Conservation (phyloP, 352 stramenopile species). For the Phytopythium chamaehyphon region DNA sequence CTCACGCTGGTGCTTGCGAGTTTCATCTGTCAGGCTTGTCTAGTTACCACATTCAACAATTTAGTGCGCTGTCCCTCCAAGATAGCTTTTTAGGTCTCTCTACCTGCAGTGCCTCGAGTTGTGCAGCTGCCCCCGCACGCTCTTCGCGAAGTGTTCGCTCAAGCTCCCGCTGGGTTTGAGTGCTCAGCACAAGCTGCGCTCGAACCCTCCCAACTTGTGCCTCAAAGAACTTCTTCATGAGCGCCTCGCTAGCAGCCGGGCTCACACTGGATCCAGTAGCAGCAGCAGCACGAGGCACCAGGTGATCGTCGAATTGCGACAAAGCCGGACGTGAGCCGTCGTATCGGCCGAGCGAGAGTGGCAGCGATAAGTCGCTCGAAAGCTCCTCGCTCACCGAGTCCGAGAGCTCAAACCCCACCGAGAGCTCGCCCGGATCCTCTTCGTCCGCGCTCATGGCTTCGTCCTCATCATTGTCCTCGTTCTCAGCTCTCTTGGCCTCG, state of each 20-base stretch:
- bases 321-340: slow-evolving; percentile 24
- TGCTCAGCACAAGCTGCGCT: slow-evolving; percentile 39
- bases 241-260: slow-evolving; percentile 9
- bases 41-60: too few species aligned
- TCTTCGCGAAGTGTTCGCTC: slow-evolving; percentile 50
- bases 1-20: slow-evolving; percentile 7
- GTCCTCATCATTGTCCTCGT: slow-evolving; percentile 16
- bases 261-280: neutral
- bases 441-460: slow-evolving; percentile 10
- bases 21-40: neutral
- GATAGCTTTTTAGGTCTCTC: neutral
- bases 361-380: slow-evolving; percentile 69
- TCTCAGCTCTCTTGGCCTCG: slow-evolving; percentile 4
- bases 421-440: slow-evolving; percentile 21
- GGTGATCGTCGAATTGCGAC: slow-evolving; percentile 62
- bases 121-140: slow-evolving; percentile 21
- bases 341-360: slow-evolving; percentile 65
- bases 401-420: slow-evolving; percentile 22
- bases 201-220: slow-evolving; percentile 76
- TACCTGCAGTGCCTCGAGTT: slow-evolving; percentile 23
- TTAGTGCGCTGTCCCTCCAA: too few species aligned
- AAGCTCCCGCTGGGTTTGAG: slow-evolving; percentile 41
- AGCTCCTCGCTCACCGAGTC: slow-evolving; percentile 64
- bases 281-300: slow-evolving; percentile 16
- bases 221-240: slow-evolving; percentile 84